Evolutionary conservation across 2,329 filamentous ascomycete species (phyloP), one percentile per base, ranked within the genome.

Genomic region (Ascochyta rabiei): DNA sequence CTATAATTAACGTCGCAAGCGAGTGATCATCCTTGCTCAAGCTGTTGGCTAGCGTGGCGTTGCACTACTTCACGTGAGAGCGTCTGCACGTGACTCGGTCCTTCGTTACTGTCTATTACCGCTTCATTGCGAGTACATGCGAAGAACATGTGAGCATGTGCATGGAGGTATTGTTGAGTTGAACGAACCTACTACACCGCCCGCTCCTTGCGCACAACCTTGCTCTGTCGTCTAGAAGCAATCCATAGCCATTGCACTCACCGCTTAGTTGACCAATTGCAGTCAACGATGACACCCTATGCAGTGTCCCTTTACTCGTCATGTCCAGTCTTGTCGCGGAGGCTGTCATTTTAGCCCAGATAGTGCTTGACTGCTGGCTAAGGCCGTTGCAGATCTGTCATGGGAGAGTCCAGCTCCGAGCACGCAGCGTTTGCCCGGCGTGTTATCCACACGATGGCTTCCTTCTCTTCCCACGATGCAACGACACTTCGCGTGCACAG

Each of bases 1-100:
- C 60, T 68, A 66, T 62, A 49, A 63, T 60, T 63, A 67, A n/a
- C n/a, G n/a, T 55, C 59, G 24, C 48, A 34, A 43, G 53, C 34
- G 54, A 53, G 28, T 26, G 48, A 53, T 48, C 41, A 23, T 24
- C 48, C 15, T n/a, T 18, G 35, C 9, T 48, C 44, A 57, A 57
- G 54, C 50, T 54, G 50, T 52, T 18, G n/a, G 30, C 31, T 51
- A 44, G 38, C 33, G 28, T 34, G n/a, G 18, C 33, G n/a, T 40
- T 16, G 18, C 28, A 9, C 31, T 9, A 19, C n/a, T 40, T 56
- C 53, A 56, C 53, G 53, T 56, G 43, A n/a, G 0, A 1, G 3
- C 6, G 24, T 2, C 18, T 26, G 48, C 38, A 38, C 44, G 38
- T 19, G 30, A 34, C 39, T 48, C 26, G 5, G 42, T 9, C 3